phyloP scores from a whole-genome alignment of 2,329 filamentous ascomycete species.

The Phialophora chinensis region DNA sequence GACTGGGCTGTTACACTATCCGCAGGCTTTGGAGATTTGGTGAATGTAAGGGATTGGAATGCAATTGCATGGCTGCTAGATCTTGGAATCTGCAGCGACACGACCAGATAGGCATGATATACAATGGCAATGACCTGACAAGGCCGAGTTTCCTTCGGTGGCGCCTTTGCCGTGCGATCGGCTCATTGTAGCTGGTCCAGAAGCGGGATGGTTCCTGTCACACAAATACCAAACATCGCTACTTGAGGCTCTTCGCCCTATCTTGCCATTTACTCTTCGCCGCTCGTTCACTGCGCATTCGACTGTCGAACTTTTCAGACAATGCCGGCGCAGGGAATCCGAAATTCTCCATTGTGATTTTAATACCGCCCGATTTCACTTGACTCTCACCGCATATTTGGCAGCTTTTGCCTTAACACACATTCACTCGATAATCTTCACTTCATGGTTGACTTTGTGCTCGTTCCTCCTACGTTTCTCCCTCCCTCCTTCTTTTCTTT shows the following conservation, averaged over 20 bases:
- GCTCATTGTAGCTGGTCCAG: not conserved
- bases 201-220: not conserved
- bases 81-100: not conserved
- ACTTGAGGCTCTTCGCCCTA: not conserved
- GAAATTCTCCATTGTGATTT: not conserved
- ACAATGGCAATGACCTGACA: not conserved
- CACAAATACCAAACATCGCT: not conserved
- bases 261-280: not conserved
- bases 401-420: not conserved
- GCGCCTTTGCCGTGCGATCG: not conserved
- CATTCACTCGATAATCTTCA: not conserved
- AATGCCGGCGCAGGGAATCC: not conserved
- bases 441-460: not conserved
- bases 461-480: not conserved
- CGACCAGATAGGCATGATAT: not conserved
- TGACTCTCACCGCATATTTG: not conserved
- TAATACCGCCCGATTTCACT: not conserved
- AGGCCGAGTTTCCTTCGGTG: not conserved
- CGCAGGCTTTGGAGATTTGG: not conserved
- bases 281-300: not conserved
- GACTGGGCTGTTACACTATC: conserved; percentile 4
- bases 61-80: conserved; percentile 5
- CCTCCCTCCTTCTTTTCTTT: not conserved
- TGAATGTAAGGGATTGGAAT: conserved; percentile 7
- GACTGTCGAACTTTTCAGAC: not conserved